Evolutionary conservation across 2,329 filamentous ascomycete species (phyloP).

Genomic region (Penicillium paneum): DNA sequence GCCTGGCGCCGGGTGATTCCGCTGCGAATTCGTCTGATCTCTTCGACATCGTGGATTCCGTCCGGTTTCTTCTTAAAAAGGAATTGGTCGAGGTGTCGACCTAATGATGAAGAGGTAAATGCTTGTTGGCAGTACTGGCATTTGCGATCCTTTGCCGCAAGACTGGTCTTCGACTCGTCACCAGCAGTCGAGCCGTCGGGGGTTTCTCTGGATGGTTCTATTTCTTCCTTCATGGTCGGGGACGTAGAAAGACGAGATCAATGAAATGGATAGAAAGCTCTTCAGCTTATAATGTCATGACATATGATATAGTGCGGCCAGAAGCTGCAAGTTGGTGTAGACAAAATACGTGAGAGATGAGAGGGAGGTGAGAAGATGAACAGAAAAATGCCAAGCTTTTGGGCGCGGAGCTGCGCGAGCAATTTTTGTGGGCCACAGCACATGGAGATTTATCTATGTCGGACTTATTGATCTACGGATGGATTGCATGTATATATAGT

Average conservation of each 20-base stretch:
- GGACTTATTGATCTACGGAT: not conserved
- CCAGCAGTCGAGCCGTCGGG: constrained; percentile 41
- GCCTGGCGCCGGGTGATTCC: constrained; percentile 84
- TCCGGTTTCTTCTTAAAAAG: constrained; percentile 94
- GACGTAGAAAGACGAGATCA: not conserved
- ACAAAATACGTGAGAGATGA: not conserved
- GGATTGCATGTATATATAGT: not conserved
- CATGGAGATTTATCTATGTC: constrained; percentile 1
- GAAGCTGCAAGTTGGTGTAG: not conserved
- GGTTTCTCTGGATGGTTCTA: constrained; percentile 27
- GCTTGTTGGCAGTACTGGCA: constrained; percentile 85
- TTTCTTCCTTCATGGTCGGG: constrained; percentile 19
- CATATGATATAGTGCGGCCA: not conserved
- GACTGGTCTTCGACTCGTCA: constrained; percentile 37
- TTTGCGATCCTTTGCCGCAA: constrained; percentile 74
- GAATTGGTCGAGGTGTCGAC: constrained; percentile 89
- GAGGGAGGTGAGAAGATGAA: not conserved
- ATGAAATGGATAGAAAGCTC: not conserved
- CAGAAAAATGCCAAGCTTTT: constrained; percentile 16
- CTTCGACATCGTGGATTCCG: constrained; percentile 84
- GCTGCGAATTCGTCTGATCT: constrained; percentile 78
- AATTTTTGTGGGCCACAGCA: not conserved
- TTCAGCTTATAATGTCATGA: constrained; percentile 2
- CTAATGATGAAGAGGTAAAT: constrained; percentile 91
- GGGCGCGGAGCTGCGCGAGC: constrained; percentile 3